Evolutionary conservation across 2,329 filamentous ascomycete genomes (phyloP).

Genomic region (Amylocarpus encephaloides): DNA sequence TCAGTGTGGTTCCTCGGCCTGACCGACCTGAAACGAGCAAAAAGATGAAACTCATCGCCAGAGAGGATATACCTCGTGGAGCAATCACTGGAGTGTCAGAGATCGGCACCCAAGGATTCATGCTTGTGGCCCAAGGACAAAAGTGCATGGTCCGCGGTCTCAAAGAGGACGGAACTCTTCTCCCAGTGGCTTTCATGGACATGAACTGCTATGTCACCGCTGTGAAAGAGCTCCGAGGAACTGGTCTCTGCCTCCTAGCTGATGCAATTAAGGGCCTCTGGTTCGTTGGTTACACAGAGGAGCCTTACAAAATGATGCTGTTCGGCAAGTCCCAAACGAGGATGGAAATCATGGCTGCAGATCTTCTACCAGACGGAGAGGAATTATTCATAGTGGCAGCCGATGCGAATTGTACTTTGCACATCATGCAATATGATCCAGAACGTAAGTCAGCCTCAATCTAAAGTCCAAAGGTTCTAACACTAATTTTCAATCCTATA

Average conservation of each 20-base stretch:
- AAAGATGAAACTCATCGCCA: slow-evolving; percentile 77
- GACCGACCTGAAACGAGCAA: slow-evolving; percentile 78
- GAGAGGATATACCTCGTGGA: slow-evolving; percentile 86
- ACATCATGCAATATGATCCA: slow-evolving; percentile 89
- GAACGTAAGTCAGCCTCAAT: slow-evolving; percentile 58
- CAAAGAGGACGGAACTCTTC: slow-evolving; percentile 86
- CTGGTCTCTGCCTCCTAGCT: slow-evolving; percentile 79
- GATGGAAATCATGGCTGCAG: slow-evolving; percentile 72
- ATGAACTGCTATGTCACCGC: slow-evolving; percentile 90
- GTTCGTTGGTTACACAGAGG: slow-evolving; percentile 94
- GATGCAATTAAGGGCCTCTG: slow-evolving; percentile 92
- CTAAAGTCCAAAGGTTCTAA: not conserved
- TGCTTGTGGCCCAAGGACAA: slow-evolving; percentile 87
- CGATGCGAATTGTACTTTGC: slow-evolving; percentile 79
- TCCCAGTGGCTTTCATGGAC: slow-evolving; percentile 95
- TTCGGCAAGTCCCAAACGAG: slow-evolving; percentile 80
- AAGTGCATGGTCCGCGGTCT: slow-evolving; percentile 96
- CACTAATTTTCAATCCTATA: slow-evolving; percentile 33
- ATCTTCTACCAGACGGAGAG: slow-evolving; percentile 81
- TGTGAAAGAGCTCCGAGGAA: slow-evolving; percentile 76
- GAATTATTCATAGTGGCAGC: slow-evolving; percentile 76
- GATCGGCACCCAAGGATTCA: slow-evolving; percentile 79
- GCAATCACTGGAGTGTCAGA: slow-evolving; percentile 82
- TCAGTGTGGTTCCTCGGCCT: slow-evolving; percentile 84
- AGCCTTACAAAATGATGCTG: slow-evolving; percentile 90